These are phyloP conservation scores for Nitzschia palea DNA, from an alignment of 108 stramenopile genomes.

Conservation along the genomic window DNA sequence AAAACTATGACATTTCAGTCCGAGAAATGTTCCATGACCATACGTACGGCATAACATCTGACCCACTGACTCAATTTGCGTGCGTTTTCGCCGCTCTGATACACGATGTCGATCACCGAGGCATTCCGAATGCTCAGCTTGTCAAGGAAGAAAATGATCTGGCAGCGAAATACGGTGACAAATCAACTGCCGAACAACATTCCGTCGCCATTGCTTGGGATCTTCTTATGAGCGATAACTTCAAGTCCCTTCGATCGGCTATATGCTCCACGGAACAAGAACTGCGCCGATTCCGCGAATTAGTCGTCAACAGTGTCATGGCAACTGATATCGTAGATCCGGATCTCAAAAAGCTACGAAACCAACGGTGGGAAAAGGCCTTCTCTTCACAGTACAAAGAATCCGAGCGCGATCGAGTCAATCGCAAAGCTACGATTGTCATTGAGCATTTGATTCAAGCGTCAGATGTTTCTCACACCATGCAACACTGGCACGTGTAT, in stretches of 20 bases:
- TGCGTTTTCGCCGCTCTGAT: constrained; percentile 44
- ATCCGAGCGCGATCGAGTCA: constrained; percentile 2
- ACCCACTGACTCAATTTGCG: constrained; percentile 43
- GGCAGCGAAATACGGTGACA: constrained; percentile 27
- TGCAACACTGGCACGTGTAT: constrained; percentile 58
- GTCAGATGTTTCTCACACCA: constrained; percentile 58
- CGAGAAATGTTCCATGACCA: background rate
- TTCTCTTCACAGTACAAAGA: constrained; percentile 21
- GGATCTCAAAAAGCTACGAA: constrained; percentile 25
- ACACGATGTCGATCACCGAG: constrained; percentile 45
- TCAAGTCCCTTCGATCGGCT: constrained; percentile 10
- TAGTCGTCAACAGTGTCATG: constrained; percentile 38
- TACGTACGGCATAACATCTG: constrained; percentile 35
- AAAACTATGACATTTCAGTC: background rate
- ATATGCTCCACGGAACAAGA: constrained; percentile 33
- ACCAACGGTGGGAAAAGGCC: constrained; percentile 47
- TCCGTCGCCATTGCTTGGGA: constrained; percentile 36
- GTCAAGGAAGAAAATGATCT: constrained; percentile 34
- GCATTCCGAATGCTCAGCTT: constrained; percentile 44
- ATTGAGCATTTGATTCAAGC: constrained; percentile 57
- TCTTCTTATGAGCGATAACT: constrained; percentile 38
- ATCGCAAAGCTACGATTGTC: constrained; percentile 39
- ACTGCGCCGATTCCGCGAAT: constrained; percentile 32
- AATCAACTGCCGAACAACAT: constrained; percentile 38
- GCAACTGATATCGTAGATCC: constrained; percentile 47